Evolutionary conservation across 306 rosid genomes (phyloP).

Genomic region (Rubus parviflorus): DNA sequence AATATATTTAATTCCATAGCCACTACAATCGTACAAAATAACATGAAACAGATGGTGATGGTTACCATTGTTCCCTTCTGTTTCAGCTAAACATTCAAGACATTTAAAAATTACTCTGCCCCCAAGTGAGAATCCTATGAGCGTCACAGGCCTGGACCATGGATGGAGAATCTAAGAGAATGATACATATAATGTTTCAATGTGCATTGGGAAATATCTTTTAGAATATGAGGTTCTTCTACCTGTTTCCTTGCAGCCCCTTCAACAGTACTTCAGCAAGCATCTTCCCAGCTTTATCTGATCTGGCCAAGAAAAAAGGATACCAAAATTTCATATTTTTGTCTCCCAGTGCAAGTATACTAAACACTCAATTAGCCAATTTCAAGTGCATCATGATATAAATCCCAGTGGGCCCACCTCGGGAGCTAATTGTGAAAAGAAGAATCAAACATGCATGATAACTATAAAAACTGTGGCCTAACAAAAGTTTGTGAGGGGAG

Average conservation of each 20-base stretch:
- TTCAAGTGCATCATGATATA: not conserved
- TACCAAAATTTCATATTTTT: not conserved
- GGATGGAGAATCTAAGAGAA: conserved; percentile 29
- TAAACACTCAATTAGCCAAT: not conserved
- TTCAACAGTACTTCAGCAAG: conserved; percentile 56
- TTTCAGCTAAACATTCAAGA: conserved; percentile 50
- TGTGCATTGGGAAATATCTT: conserved; percentile 15
- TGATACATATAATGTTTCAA: conserved; percentile 15
- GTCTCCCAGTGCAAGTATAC: not conserved
- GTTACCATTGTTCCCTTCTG: conserved; percentile 56
- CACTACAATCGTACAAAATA: not conserved
- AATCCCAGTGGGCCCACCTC: not conserved
- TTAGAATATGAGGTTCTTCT: conserved; percentile 33
- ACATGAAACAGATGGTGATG: conserved; percentile 16
- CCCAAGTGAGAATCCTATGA: conserved; percentile 64
- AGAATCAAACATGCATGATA: not conserved
- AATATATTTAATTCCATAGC: not conserved
- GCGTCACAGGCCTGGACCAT: conserved; percentile 70
- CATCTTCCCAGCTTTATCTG: conserved; percentile 69
- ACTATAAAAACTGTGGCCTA: not conserved
- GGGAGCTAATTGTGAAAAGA: not conserved
- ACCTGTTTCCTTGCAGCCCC: conserved; percentile 70
- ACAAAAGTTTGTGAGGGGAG: no score
- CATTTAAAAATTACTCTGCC: conserved; percentile 68
- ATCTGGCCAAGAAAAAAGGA: conserved; percentile 37